Base-by-base conservation (phyloP, 2,329 filamentous ascomycete genomes). In the Scedosporium aurantiacum region DNA sequence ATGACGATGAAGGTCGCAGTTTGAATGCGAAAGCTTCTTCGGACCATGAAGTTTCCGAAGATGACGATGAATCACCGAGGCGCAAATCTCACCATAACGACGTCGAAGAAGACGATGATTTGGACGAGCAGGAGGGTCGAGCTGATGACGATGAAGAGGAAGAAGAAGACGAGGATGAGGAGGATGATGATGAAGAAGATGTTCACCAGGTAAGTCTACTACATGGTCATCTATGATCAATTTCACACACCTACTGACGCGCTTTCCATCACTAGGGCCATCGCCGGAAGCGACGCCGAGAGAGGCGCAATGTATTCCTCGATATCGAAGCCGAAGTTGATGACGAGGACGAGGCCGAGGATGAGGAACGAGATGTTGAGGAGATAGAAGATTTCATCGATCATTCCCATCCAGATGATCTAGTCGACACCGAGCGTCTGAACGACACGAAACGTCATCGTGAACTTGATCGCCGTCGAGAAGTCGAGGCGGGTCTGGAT, bases 311-410 rank as follows among this genome's bases (percentile, higher is more conserved):
- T 68, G 87, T 88, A 69, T 97, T 97, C 84, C 86, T 99, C 76
- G 94, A 99, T 85, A 90, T 93, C 70, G 94, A 99, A 80, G 94
- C 94, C 72, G 94, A 97, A 76, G 94, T 99, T 67, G 94, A 97
- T 70, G 94, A 96, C 65, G 91, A 96, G 68, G 91, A 96, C 68
- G 89, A 91, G 66, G 87, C 83, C 66, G 89, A 90, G 64, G 91
- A 96, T 65, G 91, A 95, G 59, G 93, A 97, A 67, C 91, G 95
- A 67, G 91, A 96, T 61, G 85, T 90, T 63, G 87, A 91, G 67
- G 91, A 88, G 66, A 85, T 87, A 60, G 91, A 91, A 62, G 88
- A 90, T 66, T 91, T 94, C 71, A 91, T 91, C 70, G 89, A 91
- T 66, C 90, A 96, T 72, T 89, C 90, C 65, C 91, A 97, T 71